These are phyloP conservation scores for Sugiyamaella paludigena DNA, from an alignment of 1,139 yeast species.

Conservation along the genomic window DNA sequence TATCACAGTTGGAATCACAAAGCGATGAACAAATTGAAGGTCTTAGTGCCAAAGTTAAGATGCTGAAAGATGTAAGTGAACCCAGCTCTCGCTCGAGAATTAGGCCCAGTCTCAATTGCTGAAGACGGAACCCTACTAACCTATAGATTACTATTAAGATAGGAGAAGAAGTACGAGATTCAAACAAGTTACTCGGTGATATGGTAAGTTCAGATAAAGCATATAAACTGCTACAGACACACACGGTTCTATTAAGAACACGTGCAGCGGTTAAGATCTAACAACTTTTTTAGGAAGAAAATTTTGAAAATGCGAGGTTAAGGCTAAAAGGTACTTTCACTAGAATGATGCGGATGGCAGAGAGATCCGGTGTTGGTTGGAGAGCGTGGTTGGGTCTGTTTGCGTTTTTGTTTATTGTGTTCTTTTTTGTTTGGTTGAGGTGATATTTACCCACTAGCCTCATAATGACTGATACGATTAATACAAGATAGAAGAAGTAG, in stretches of 20 bases:
- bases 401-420: slow-evolving; percentile 57
- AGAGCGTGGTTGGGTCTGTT: slow-evolving; percentile 74
- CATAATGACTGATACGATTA: background rate
- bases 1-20: slow-evolving; percentile 76
- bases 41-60: slow-evolving; percentile 67
- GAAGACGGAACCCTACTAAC: slow-evolving; percentile 1
- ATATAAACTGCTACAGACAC: background rate
- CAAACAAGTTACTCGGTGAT: slow-evolving; percentile 59
- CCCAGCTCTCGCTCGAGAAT: too few relatives aligned
- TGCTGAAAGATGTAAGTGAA: slow-evolving; percentile 53
- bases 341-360: slow-evolving; percentile 78
- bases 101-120: background rate
- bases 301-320: slow-evolving; percentile 47
- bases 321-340: slow-evolving; percentile 63
- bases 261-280: too few relatives aligned
- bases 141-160: slow-evolving; percentile 57
- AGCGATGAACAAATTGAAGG: slow-evolving; percentile 71
- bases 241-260: too few relatives aligned
- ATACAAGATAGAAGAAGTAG: background rate
- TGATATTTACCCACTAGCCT: slow-evolving; percentile 7
- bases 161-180: slow-evolving; percentile 82
- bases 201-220: slow-evolving; percentile 42
- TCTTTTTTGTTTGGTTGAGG: slow-evolving; percentile 75
- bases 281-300: slow-evolving; percentile 36
- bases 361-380: slow-evolving; percentile 77